A percentile compares a stretch with the other conserved stretches of the same genome.
phyloP scores from a whole-genome alignment of 2,329 filamentous ascomycete species.

The Didymella exigua region DNA sequence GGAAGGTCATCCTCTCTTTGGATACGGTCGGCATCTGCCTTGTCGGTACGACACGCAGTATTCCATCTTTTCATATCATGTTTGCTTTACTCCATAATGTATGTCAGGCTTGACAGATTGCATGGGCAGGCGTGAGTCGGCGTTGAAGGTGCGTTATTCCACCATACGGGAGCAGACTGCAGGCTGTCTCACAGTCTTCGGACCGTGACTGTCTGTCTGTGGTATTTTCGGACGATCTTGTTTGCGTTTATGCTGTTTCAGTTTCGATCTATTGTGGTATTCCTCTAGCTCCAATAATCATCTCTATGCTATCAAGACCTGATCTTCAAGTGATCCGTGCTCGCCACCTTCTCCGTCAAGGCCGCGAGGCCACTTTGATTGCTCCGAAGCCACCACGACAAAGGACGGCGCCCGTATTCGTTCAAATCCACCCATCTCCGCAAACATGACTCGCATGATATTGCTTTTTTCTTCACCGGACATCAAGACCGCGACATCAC shows the following conservation, averaged over 20 bases:
- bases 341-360: background rate
- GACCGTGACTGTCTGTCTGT: background rate
- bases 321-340: background rate
- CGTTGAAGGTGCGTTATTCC: slow-evolving; percentile 3
- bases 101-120: slow-evolving; percentile 18
- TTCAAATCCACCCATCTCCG: background rate
- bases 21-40: background rate
- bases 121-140: slow-evolving; percentile 17
- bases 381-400: background rate
- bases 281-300: slow-evolving; percentile 13
- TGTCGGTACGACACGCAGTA: background rate
- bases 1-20: slow-evolving; percentile 6
- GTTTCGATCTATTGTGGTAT: slow-evolving; percentile 6
- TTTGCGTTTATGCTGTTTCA: slow-evolving; percentile 4
- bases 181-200: background rate
- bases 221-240: background rate
- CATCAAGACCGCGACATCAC: background rate
- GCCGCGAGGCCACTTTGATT: background rate
- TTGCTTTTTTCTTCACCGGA: slow-evolving; percentile 8
- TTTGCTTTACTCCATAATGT: slow-evolving; percentile 5
- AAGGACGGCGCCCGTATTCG: background rate
- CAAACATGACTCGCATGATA: background rate
- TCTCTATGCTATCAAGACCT: background rate
- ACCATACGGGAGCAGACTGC: background rate
- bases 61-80: background rate